Base-by-base conservation (phyloP, 331 rosid genomes). In the Saraca asoca region DNA sequence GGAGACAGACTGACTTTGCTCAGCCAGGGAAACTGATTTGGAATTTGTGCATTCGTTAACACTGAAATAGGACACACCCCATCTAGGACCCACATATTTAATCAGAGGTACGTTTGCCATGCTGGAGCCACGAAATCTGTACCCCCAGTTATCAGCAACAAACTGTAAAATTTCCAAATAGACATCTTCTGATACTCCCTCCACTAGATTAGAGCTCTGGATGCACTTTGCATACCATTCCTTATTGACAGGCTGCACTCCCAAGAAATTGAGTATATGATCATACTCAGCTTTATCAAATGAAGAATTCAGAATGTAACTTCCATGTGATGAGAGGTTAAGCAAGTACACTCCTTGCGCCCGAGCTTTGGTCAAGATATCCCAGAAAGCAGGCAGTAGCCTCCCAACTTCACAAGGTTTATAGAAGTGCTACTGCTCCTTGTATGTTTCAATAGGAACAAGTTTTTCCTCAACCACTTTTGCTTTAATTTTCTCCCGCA, bases 141-240 rank as follows among this genome's bases (percentile, higher is more conserved):
- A 70, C 8, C 17, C 12, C 94, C 88, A 81, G 9, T 81, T 49
- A 17, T 48, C 73, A 24, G 95, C 78, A 66, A 86, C 19, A 53
- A 78, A 84, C 58, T 34, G 50, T 5, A 83, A 74, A 50, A 83
- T 71, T 37, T 78, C 71, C 44, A 75, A 62, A 42, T 83, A 78
- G 16, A 74, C 56, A 34, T 64, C 68, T 5, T 83, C 85, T 0
- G 81, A 71, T 33, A 83, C 81, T 18, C 58, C 64, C 4, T 13
- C 73, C 5, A 75, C 78, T 45, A 80, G 60, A 43, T 59, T 42
- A 34, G 73, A 50, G 15, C 85, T 59, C 79, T 59, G 79, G 5
- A 83, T 60, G 83, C 95, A 91, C 77, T 83, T 91, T 2, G 76
- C 86, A 75, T 88, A 91, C 97, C 96, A 91, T 16, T 83, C 87